A percentile compares a stretch with the other conserved stretches of the same genome.
Conservation (phyloP, 306 rosid genomes). For the Begonia fuchsioides region DNA sequence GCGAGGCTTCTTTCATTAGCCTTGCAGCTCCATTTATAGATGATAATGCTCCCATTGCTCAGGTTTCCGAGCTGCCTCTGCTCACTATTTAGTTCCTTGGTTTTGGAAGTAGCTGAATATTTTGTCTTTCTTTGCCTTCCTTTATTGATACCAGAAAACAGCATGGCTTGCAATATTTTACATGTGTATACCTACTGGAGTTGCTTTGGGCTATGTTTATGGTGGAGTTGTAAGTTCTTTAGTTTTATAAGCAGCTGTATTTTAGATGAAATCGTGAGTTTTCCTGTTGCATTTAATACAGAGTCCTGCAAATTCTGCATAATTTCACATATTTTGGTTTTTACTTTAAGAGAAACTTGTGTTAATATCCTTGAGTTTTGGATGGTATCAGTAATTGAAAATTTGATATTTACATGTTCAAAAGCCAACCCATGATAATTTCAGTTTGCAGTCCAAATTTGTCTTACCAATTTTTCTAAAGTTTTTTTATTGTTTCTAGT, state of each 20-base stretch:
- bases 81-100: conserved; percentile 7
- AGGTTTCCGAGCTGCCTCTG: conserved; percentile 30
- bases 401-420: too few species aligned
- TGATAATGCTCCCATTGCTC: conserved; percentile 68
- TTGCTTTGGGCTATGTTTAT: conserved; percentile 68
- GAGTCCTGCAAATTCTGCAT: background rate
- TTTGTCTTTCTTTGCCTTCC: background rate
- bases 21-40: conserved; percentile 93
- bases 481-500: too few species aligned
- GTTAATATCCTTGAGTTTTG: too few species aligned
- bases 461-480: too few species aligned
- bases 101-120: background rate
- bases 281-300: background rate
- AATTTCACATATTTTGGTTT: background rate
- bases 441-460: too few species aligned
- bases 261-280: background rate
- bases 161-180: conserved; percentile 60
- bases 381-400: too few species aligned
- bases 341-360: too few species aligned
- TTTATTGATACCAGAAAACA: conserved; percentile 33
- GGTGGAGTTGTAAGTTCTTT: conserved; percentile 66
- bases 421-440: too few species aligned
- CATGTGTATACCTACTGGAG: conserved; percentile 83
- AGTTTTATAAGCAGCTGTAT: background rate
- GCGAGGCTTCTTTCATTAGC: conserved; percentile 90